phyloP scores from a whole-genome alignment of 305 asterid genomes.

The Fraxinus angustifolia region DNA sequence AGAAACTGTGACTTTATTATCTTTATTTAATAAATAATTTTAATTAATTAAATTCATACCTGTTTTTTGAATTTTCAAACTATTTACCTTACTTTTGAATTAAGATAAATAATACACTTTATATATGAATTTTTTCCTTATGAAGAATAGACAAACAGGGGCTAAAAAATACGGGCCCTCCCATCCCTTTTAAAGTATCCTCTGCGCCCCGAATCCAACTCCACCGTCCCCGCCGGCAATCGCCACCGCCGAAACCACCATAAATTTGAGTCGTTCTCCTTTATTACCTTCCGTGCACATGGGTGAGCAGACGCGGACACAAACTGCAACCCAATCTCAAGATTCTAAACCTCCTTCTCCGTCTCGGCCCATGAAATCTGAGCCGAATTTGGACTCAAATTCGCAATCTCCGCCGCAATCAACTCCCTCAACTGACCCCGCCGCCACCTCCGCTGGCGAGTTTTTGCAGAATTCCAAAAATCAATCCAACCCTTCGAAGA shows the following conservation, averaged over 20 bases:
- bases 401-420: constrained; percentile 21
- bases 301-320: constrained; percentile 43
- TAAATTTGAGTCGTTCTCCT: background rate
- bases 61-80: no score
- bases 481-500: constrained; percentile 48
- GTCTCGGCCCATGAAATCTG: constrained; percentile 18
- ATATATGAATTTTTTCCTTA: no score
- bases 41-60: no score
- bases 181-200: background rate
- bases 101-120: no score
- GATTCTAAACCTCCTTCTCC: constrained; percentile 3
- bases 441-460: constrained; percentile 3
- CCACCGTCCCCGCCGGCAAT: background rate
- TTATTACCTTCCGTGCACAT: constrained; percentile 13
- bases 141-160: background rate
- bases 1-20: no score
- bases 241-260: constrained; percentile 7
- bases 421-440: background rate
- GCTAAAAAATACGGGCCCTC: background rate
- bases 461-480: constrained; percentile 20
- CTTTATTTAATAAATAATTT: no score
- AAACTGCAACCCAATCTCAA: constrained; percentile 23
- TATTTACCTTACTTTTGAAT: no score
- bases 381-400: constrained; percentile 20
- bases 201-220: background rate